Evolutionary conservation across 139 green algal genomes (phyloP), one percentile per base, ranked within the genome.

Genomic region (Micromonas commoda): DNA sequence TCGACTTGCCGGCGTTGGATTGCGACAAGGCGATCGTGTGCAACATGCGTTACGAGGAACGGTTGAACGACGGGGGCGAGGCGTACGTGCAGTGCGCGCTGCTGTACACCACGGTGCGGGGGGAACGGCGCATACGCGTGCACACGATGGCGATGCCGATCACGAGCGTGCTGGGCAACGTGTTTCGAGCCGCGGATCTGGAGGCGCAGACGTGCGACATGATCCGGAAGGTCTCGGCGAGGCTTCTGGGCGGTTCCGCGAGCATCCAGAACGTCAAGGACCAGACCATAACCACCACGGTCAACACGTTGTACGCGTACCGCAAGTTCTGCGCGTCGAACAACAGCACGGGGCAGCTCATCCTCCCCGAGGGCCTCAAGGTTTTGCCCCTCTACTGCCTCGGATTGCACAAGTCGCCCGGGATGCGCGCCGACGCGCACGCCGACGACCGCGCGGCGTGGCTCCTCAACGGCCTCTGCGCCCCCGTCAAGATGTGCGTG

Each of bases 21-120:
- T 86, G 88, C 2, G 93, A 98, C 86, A 97, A 97, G 84, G 68
- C 82, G 2, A 68, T 88, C 29, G 57, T 77, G 45, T 88, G 91
- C 39, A 85, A 77, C 24, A 23, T 99, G 23, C 76, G 78, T 63
- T 92, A 97, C 81, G 94, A 98, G 63, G 95, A 99, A 80, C 90
- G 77, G 68, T 78, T 99, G 35, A 65, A 94, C 13, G 80, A 84
- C 13, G 80, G 77, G 19, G 75, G 75, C 9, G 73, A 87, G 26
- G 88, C 87, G 4, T 97, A 91, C 80, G 83, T 97, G 60, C 94
- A 98, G 87, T 96, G 92, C 51, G 94, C 95, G 21, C 88, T 98
- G 70, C 90, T 99, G 32, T 97, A 97, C 87, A 98, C 95, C 37
- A 93, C 85, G 70, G 94, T 88, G 64, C 85, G 82, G 21, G 92